Evolutionary conservation across 768 basidiomycete species (phyloP).

Genomic region (Coprinellus micaceus): DNA sequence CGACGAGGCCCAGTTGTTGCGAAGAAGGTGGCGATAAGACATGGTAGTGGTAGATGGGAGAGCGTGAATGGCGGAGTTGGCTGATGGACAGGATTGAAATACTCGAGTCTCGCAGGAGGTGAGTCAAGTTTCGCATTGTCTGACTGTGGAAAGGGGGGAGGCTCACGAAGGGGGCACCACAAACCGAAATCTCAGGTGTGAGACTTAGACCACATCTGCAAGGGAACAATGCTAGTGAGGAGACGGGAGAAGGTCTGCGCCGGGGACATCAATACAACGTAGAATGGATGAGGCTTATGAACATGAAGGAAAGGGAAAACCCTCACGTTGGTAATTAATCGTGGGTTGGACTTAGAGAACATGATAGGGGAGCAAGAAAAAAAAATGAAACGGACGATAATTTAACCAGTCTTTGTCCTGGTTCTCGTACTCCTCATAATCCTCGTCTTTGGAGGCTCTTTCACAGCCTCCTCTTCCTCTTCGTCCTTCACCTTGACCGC

Average conservation of each 20-base stretch:
- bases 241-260: no score
- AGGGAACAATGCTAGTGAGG: no score
- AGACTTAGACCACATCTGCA: no score
- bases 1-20: neutral
- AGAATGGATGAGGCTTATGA: neutral
- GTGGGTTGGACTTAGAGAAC: no score
- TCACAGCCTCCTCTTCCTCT: constrained; percentile 22
- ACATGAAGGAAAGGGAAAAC: neutral
- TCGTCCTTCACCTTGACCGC: constrained; percentile 16
- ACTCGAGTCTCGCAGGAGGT: no score
- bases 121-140: no score
- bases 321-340: no score
- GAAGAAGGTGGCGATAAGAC: neutral
- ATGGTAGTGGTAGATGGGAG: neutral
- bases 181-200: no score
- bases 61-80: no score
- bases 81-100: no score
- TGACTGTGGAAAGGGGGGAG: no score
- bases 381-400: neutral
- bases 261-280: neutral
- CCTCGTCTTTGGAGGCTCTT: constrained; percentile 21
- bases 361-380: neutral
- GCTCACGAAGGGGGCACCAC: no score
- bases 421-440: constrained; percentile 31
- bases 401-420: constrained; percentile 31